Base-by-base conservation (phyloP, 2,329 filamentous ascomycete species). In the Aureobasidium melanogenum region DNA sequence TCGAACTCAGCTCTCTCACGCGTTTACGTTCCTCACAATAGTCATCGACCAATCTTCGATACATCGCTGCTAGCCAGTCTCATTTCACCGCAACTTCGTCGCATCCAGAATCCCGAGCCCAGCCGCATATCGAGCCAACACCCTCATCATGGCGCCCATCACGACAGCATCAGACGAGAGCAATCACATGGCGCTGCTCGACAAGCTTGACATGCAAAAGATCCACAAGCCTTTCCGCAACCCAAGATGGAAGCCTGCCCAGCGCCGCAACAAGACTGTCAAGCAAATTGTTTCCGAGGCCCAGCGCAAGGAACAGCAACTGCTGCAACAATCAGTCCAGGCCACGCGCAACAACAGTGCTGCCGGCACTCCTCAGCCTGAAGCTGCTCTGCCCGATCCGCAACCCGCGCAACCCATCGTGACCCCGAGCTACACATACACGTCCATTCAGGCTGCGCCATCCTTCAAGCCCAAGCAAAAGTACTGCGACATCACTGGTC, bases 181-280 rank as follows among this genome's bases (percentile, higher is more conserved):
- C 64, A 79, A 75, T 50, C 93, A 97, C 72, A 88, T 90, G 73
- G 83, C 85, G 67, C 87, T 97, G 64, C 86, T 99, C 67, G 91
- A 97, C 75, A 80, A 89, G 73, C 89, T 97, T 70, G 94, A 99
- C 79, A 91, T 97, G 70, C 88, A 94, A 74, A 84, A 86, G 63
- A 84, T 89, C 71, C 86, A 86, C 69, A 96, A 95, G 77, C 88
- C 86, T 70, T 99, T 97, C 80, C 92, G 93, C 74, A 96, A 91
- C 72, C 80, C 88, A 2, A 79, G 85, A 73, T 99, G 94, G 94
- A 91, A 89, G 71, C 91, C 94, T 17, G 91, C 93, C 66, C 88
- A 92, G 75, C 91, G 94, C 56, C 90, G 94, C 75, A 99, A 99
- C 84, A 99, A 99, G 80, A 97, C 96, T 75, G 87, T 97, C 76